Evolutionary conservation across 2,329 filamentous ascomycete species (phyloP), one percentile per base, ranked within the genome.

Genomic region (Clarireedia sp.): DNA sequence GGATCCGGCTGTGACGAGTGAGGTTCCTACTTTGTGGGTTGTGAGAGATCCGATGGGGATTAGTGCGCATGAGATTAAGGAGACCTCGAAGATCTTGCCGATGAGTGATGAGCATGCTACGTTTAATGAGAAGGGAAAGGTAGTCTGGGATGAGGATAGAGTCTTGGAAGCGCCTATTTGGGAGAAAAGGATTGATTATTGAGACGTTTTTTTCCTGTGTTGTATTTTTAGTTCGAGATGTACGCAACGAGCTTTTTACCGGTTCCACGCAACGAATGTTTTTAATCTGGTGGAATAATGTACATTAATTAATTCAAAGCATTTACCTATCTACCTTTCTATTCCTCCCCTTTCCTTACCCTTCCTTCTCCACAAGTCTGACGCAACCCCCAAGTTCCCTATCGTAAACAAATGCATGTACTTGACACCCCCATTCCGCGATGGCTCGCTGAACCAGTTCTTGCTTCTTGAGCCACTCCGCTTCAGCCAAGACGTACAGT

Each of bases 51-150:
- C 78, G 5, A 81, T 86, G 47, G 87, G 89, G 3, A 81, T 95
- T 44, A 89, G 83, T 53, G 78, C 78, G 63, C 85, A 92, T 66
- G 90, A 95, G 70, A 76, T 92, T 54, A 76, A 76, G 21, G 87
- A 92, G 62, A 86, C 85, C 2, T 75, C 75, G 59, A 80, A 79
- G 63, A 79, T 87, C 19, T 86, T 89, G n/a, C 79, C 82, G 1
- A 92, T 94, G 1, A 90, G 86, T 0, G 90, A 95, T 62, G 85
- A 89, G 62, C 86, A 82, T 41, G 86, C 87, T 38, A 77, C 73
- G 54, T 74, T 91, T 53, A 78, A 87, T 64, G 85, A 87, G 64
- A 86, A 89, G 73, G 82, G 82, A 67, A 81, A 80, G 63, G 73
- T 85, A 57, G 69, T 75, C 26, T 83, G 81, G 80, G 75, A 81